phyloP scores from a whole-genome alignment of 1,284 basidiomycete genomes.

The Coniferiporia sulphurascens region DNA sequence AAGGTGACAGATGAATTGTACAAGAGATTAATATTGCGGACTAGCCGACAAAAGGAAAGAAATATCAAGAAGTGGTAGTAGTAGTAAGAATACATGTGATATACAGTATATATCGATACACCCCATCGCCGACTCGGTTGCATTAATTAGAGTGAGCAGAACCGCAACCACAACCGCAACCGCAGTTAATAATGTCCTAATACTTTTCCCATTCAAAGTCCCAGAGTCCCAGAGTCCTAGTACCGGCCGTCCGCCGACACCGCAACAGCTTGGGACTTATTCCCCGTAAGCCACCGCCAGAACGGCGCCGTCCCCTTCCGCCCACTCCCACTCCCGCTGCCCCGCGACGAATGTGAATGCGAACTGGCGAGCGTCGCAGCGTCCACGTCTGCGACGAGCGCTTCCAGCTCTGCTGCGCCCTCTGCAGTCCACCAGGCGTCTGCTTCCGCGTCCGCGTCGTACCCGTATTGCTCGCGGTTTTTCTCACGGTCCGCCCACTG shows the following conservation, averaged over 20 bases:
- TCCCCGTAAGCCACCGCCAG: background rate
- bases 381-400: constrained; percentile 1
- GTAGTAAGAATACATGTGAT: no score
- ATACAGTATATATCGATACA: no score
- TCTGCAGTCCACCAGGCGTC: constrained; percentile 17
- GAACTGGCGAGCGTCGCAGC: constrained; percentile 2
- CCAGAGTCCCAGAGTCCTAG: background rate
- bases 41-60: no score
- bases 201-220: no score
- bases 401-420: constrained; percentile 18
- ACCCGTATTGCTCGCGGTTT: constrained; percentile 19
- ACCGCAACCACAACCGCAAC: no score
- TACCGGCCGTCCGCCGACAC: background rate
- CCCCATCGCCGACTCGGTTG: no score
- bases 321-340: background rate
- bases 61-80: no score
- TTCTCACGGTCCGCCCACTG: constrained; percentile 23
- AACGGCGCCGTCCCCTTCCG: no score
- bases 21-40: no score
- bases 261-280: background rate
- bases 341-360: background rate
- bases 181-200: no score
- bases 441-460: constrained; percentile 19
- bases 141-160: no score
- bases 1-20: no score